Conservation (phyloP, 108 stramenopile species). For the Conticribra weissflogii region DNA sequence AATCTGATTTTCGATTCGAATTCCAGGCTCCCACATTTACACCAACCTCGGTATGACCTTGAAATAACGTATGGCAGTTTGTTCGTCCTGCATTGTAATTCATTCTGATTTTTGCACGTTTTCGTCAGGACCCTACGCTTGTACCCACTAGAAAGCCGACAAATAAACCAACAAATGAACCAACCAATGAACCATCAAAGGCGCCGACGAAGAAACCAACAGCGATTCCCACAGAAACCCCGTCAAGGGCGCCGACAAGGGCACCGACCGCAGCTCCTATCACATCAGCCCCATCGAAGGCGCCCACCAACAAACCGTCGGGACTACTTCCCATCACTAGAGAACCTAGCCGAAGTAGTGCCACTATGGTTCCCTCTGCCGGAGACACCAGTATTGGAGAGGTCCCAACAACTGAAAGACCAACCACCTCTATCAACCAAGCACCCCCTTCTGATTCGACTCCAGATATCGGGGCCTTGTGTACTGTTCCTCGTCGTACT, state of each 20-base stretch:
- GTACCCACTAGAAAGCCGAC: background rate
- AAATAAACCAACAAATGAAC: background rate
- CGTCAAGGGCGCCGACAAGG: background rate
- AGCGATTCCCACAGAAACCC: background rate
- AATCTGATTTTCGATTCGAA: background rate
- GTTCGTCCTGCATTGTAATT: no score
- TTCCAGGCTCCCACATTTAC: no score
- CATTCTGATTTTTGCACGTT: background rate
- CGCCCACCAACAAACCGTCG: background rate
- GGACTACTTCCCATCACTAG: no score
- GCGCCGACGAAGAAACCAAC: background rate
- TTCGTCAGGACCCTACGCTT: background rate
- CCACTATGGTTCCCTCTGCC: no score
- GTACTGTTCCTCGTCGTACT: constrained; percentile 7
- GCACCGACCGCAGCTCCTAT: background rate
- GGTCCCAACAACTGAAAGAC: background rate
- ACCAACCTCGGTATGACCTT: no score
- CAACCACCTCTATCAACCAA: background rate
- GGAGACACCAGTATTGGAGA: no score
- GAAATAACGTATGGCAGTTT: no score
- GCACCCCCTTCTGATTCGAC: background rate
- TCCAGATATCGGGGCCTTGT: background rate
- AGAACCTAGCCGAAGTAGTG: no score
- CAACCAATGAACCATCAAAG: background rate
- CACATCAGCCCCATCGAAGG: background rate